Percentiles rank a stretch among this genome's conserved stretches.
Evolutionary conservation across 805 yeast species (phyloP).

Genomic region (Metahyphopichia silvanorum): DNA sequence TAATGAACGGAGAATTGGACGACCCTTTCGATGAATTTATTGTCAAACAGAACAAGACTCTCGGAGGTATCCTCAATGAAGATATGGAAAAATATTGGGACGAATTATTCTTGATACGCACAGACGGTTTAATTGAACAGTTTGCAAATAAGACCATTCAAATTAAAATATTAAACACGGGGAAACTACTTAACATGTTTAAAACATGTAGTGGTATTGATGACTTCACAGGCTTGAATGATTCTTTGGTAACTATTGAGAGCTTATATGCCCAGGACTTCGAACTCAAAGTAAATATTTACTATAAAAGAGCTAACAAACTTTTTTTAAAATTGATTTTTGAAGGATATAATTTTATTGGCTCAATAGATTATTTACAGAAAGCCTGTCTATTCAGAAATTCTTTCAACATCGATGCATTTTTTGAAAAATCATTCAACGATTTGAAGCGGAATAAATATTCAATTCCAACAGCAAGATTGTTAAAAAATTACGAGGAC

Average conservation of each 20-base stretch:
- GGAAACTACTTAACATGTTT: constrained; percentile 77
- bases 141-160: constrained; percentile 53
- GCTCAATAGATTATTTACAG: constrained; percentile 49
- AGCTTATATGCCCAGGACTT: constrained; percentile 43
- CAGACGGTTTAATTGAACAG: constrained; percentile 71
- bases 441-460: constrained; percentile 49
- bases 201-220: constrained; percentile 54
- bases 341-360: constrained; percentile 54
- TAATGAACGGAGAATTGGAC: constrained; percentile 63
- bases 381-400: constrained; percentile 55
- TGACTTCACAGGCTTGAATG: constrained; percentile 25
- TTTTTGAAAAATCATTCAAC: constrained; percentile 46
- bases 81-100: constrained; percentile 68
- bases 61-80: constrained; percentile 22
- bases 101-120: constrained; percentile 67
- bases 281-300: constrained; percentile 52
- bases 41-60: constrained; percentile 43
- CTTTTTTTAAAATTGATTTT: constrained; percentile 55
- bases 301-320: constrained; percentile 66
- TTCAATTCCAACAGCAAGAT: constrained; percentile 24
- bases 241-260: constrained; percentile 22
- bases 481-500: constrained; percentile 23
- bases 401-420: constrained; percentile 49
- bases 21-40: constrained; percentile 85
- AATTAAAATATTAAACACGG: constrained; percentile 70